phyloP scores from a whole-genome alignment of 768 basidiomycete species.

The Phanerodontia chrysosporium region DNA sequence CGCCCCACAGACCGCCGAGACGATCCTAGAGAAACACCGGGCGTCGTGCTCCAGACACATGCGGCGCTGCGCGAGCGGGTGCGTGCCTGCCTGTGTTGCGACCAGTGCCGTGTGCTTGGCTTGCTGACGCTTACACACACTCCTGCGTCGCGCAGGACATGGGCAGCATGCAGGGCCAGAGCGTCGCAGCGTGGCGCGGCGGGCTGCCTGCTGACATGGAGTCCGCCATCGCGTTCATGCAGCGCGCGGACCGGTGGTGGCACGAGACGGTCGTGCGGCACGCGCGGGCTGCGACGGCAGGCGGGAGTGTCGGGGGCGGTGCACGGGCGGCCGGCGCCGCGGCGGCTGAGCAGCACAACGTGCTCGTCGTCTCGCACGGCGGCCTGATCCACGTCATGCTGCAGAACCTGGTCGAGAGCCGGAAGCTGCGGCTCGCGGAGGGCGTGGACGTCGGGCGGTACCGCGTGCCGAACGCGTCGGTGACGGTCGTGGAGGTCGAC shows the following conservation, averaged over 20 bases:
- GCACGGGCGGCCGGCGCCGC: not conserved
- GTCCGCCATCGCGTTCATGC: conserved; percentile 33
- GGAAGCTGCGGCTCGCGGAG: conserved; percentile 33
- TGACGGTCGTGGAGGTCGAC: conserved; percentile 56
- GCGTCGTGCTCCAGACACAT: conserved; percentile 38
- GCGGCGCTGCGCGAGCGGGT: conserved; percentile 64
- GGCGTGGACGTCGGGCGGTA: conserved; percentile 29
- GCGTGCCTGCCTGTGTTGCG: conserved; percentile 17
- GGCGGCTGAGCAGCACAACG: conserved; percentile 19
- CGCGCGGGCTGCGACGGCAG: not conserved
- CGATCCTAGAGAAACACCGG: conserved; percentile 52
- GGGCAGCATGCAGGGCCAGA: conserved; percentile 58
- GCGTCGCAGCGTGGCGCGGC: conserved; percentile 10
- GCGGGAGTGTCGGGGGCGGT: not conserved
- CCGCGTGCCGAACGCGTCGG: conserved; percentile 47
- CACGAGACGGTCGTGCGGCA: conserved; percentile 36
- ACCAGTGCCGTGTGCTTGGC: too few relatives aligned
- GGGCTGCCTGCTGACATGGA: conserved; percentile 29
- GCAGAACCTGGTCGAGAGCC: conserved; percentile 39
- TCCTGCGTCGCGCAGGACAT: conserved; percentile 39
- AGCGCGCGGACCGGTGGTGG: conserved; percentile 65
- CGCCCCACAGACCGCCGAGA: conserved; percentile 55
- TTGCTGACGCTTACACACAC: not conserved
- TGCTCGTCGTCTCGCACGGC: conserved; percentile 67
- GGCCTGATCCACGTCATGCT: conserved; percentile 57